Base-by-base conservation (phyloP, 2,329 filamentous ascomycete species). In the Aspergillus novoparasiticus region DNA sequence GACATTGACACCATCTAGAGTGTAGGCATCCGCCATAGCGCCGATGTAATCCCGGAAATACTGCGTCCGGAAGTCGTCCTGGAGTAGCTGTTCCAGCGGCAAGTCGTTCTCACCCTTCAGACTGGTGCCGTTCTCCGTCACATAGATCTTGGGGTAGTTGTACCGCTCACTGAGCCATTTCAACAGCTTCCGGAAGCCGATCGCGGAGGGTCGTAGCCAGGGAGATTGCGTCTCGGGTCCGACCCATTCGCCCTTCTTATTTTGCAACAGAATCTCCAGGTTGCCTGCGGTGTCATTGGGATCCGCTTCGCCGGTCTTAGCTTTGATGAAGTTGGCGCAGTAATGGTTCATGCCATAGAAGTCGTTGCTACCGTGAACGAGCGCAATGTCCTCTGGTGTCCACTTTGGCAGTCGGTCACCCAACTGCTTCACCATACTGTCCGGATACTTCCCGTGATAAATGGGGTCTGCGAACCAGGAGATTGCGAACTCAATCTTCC, bases 311-410 rank as follows among this genome's bases (percentile, higher is more conserved):
- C 84, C 85, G 9, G 85, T 84, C 73, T 87, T 87, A 80, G 94
- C 89, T 76, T 88, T 89, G 80, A 96, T 89, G 80, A 91, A 96
- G 83, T 95, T 92, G 73, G 92, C 90, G 57, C 91, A 94, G 83
- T 96, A 96, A 83, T 93, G 90, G 83, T 96, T 96, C 91, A 94
- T 94, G 77, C 92, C 93, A 78, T 96, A 96, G 80, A 96, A 96
- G 82, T 96, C 93, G 77, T 95, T 95, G 75, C 89, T 92, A n/a
- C 91, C 92, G 72, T 90, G 84, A 53, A 96, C 88, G n/a, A 95
- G 82, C 2, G 86, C 86, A 28, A 83, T 78, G 74, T 96, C 92
- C 68, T 92, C 90, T 0, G 84, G 78, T 0, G 90, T 93, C 77
- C 91, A 95, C 51, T 83, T 81, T 6, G 93, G 93, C 55, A 96